Conservation (phyloP, 2,329 filamentous ascomycete genomes). For the Colletotrichum godetiae region DNA sequence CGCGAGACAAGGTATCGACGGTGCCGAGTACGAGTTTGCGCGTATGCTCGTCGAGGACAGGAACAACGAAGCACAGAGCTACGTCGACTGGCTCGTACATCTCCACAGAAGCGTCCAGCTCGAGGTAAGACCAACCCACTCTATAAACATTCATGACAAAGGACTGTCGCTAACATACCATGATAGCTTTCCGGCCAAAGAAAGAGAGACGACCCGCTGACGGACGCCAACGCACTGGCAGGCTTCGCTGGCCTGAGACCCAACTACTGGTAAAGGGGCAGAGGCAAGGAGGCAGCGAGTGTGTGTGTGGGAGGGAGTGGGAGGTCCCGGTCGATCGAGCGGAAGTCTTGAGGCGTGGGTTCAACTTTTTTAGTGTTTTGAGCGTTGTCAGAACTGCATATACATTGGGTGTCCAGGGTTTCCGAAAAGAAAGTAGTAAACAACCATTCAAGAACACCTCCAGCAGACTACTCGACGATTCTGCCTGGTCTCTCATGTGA, state of each 20-base stretch:
- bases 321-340: neutral
- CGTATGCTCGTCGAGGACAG: slow-evolving; percentile 90
- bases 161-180: slow-evolving; percentile 22
- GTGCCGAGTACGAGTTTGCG: slow-evolving; percentile 96
- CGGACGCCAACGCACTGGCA: slow-evolving; percentile 60
- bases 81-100: slow-evolving; percentile 98
- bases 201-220: slow-evolving; percentile 72
- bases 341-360: neutral
- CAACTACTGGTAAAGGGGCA: slow-evolving; percentile 64
- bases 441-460: slow-evolving; percentile 7
- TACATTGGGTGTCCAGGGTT: slow-evolving; percentile 23
- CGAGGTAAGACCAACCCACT: slow-evolving; percentile 67
- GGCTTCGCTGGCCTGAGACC: slow-evolving; percentile 70
- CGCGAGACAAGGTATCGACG: slow-evolving; percentile 91
- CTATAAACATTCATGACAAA: neutral
- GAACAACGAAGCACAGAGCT: slow-evolving; percentile 97
- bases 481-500: neutral
- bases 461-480: neutral
- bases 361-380: slow-evolving; percentile 14
- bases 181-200: slow-evolving; percentile 74
- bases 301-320: neutral
- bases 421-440: neutral
- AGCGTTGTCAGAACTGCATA: slow-evolving; percentile 35
- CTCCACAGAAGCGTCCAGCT: slow-evolving; percentile 93
- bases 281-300: neutral